phyloP scores from a whole-genome alignment of 305 asterid species.

The Fraxinus latifolia region DNA sequence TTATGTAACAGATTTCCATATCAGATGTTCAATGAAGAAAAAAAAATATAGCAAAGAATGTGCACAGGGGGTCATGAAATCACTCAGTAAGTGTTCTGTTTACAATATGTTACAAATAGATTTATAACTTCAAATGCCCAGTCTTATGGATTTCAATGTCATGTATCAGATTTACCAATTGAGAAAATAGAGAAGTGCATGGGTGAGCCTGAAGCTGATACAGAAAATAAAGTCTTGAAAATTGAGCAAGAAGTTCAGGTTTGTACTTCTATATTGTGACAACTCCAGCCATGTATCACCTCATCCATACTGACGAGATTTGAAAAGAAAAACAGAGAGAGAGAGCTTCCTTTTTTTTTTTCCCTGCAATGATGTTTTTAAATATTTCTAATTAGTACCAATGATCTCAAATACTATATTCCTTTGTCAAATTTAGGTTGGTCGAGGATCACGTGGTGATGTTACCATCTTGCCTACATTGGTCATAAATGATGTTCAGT shows the following conservation, averaged over 20 bases:
- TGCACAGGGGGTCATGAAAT: constrained; percentile 67
- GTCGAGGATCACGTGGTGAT: constrained; percentile 87
- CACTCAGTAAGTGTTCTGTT: constrained; percentile 44
- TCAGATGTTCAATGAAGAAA: constrained; percentile 78
- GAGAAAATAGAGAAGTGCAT: constrained; percentile 75
- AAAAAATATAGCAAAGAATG: constrained; percentile 62
- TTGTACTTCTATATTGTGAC: background rate
- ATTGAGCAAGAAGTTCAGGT: constrained; percentile 84
- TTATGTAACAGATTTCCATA: constrained; percentile 77
- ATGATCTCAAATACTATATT: constrained; percentile 4
- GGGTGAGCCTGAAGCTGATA: constrained; percentile 82
- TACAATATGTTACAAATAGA: background rate
- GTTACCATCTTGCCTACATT: constrained; percentile 88
- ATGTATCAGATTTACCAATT: constrained; percentile 51
- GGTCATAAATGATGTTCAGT: constrained; percentile 77
- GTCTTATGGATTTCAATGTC: background rate
- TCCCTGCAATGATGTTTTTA: background rate
- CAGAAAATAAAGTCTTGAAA: constrained; percentile 69
- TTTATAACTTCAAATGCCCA: background rate
- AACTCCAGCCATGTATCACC: background rate
- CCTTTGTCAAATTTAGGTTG: constrained; percentile 42
- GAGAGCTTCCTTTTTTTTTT: background rate
- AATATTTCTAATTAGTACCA: background rate
- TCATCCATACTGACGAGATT: background rate
- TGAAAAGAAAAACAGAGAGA: background rate